A percentile compares a stretch with the other conserved stretches of the same genome.
phyloP scores from a whole-genome alignment of 2,329 filamentous ascomycete genomes.

The Pseudogymnoascus sp. region DNA sequence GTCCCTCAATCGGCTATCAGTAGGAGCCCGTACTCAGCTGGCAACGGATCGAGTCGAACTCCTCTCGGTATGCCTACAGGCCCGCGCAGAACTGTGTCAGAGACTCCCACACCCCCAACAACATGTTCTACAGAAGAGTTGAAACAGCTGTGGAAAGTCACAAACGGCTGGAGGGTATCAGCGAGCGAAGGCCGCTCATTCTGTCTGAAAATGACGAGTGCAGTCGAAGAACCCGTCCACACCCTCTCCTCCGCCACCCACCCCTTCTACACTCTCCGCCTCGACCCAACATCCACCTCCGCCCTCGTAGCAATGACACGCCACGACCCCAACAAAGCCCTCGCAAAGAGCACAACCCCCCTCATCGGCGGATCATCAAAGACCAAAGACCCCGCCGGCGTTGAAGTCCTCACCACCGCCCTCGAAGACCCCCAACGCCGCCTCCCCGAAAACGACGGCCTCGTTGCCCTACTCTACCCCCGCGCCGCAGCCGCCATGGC shows the following conservation, averaged over 20 bases:
- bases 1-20: constrained; percentile 59
- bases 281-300: constrained; percentile 56
- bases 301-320: constrained; percentile 52
- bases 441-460: constrained; percentile 50
- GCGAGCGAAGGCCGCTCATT: constrained; percentile 49
- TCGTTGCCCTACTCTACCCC: constrained; percentile 63
- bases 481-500: constrained; percentile 55
- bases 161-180: constrained; percentile 61
- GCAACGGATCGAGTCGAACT: constrained; percentile 20
- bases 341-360: constrained; percentile 17
- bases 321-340: constrained; percentile 51
- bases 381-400: constrained; percentile 15
- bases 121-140: constrained; percentile 45
- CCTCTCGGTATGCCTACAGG: constrained; percentile 17
- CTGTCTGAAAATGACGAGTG: constrained; percentile 48
- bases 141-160: constrained; percentile 58
- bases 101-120: not conserved
- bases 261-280: constrained; percentile 58
- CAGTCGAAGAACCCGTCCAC: constrained; percentile 56
- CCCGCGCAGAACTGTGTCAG: not conserved
- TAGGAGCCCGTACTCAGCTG: constrained; percentile 49
- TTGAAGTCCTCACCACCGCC: constrained; percentile 48
- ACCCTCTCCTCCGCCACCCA: constrained; percentile 53
- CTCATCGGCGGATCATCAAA: constrained; percentile 20
- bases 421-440: constrained; percentile 47